Percentiles rank a stretch among this genome's conserved stretches.
phyloP scores from a whole-genome alignment of 352 stramenopile species.

The Plasmopara muralis region DNA sequence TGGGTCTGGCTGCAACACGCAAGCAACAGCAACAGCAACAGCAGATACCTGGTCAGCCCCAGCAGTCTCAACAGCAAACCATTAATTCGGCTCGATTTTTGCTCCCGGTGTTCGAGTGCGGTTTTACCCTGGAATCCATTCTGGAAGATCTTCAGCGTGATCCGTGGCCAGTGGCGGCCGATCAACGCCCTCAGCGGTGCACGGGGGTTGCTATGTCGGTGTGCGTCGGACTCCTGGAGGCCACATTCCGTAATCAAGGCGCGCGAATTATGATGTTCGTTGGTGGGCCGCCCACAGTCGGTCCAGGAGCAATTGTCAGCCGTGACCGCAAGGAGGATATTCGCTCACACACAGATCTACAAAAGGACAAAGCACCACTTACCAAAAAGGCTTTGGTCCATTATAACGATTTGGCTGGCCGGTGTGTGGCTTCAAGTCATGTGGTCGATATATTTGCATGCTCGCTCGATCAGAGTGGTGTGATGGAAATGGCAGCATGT shows the following conservation, averaged over 20 bases:
- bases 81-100: constrained; percentile 93
- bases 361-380: constrained; percentile 92
- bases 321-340: constrained; percentile 97
- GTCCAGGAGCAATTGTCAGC: constrained; percentile 93
- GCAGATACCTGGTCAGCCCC: constrained; percentile 36
- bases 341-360: constrained; percentile 92
- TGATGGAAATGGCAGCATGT: constrained; percentile 98
- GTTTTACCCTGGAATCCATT: constrained; percentile 96
- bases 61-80: constrained; percentile 70
- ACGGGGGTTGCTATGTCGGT: constrained; percentile 96
- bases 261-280: constrained; percentile 99
- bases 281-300: constrained; percentile 93
- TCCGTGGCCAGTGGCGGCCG: constrained; percentile 95
- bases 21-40: constrained; percentile 44
- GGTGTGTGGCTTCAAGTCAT: constrained; percentile 89
- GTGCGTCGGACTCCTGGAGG: constrained; percentile 94
- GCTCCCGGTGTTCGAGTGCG: constrained; percentile 94
- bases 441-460: constrained; percentile 99
- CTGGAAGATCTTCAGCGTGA: constrained; percentile 97
- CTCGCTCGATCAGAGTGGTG: constrained; percentile 94
- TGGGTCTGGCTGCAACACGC: constrained; percentile 84
- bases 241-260: constrained; percentile 92
- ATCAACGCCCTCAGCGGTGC: constrained; percentile 93
- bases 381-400: constrained; percentile 94
- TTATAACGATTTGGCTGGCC: constrained; percentile 93